These are phyloP conservation scores for Lactifluus rugatus DNA, from an alignment of 768 basidiomycete genomes.

Conservation along the genomic window DNA sequence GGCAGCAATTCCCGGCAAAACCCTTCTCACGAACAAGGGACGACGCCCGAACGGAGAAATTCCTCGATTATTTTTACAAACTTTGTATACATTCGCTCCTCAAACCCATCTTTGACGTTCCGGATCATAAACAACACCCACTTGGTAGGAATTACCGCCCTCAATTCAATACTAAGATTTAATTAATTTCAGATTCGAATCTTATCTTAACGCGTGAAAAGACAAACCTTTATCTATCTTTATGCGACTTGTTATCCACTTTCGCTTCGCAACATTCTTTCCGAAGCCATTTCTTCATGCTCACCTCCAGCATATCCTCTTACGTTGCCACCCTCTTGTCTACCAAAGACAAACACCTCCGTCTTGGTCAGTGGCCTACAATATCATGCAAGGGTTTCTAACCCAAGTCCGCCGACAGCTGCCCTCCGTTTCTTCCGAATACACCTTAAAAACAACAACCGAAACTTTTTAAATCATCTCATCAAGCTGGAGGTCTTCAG, in stretches of 20 bases:
- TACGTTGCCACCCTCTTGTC: constrained; percentile 71
- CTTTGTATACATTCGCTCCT: constrained; percentile 68
- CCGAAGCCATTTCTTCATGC: constrained; percentile 83
- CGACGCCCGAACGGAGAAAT: constrained; percentile 78
- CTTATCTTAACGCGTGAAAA: constrained; percentile 59
- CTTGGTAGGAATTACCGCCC: constrained; percentile 18
- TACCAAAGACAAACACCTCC: constrained; percentile 83
- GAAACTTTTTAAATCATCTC: constrained; percentile 61
- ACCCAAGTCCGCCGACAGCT: constrained; percentile 37
- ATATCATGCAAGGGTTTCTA: constrained; percentile 5
- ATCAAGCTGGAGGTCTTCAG: constrained; percentile 78
- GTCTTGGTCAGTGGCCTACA: constrained; percentile 58
- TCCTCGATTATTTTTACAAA: constrained; percentile 92
- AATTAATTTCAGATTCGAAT: constrained; percentile 34
- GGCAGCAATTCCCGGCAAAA: constrained; percentile 25
- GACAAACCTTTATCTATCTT: constrained; percentile 76
- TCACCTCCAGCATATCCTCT: constrained; percentile 66
- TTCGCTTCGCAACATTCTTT: constrained; percentile 85
- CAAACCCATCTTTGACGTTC: constrained; percentile 65
- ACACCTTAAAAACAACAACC: constrained; percentile 73
- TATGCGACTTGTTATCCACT: constrained; percentile 86
- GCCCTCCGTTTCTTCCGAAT: constrained; percentile 88
- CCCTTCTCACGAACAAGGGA: constrained; percentile 57
- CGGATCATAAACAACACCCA: constrained; percentile 46
- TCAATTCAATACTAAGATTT: neutral